Base-by-base conservation (phyloP, 2,329 filamentous ascomycete species). In the Paraphoma chrysanthemicola region DNA sequence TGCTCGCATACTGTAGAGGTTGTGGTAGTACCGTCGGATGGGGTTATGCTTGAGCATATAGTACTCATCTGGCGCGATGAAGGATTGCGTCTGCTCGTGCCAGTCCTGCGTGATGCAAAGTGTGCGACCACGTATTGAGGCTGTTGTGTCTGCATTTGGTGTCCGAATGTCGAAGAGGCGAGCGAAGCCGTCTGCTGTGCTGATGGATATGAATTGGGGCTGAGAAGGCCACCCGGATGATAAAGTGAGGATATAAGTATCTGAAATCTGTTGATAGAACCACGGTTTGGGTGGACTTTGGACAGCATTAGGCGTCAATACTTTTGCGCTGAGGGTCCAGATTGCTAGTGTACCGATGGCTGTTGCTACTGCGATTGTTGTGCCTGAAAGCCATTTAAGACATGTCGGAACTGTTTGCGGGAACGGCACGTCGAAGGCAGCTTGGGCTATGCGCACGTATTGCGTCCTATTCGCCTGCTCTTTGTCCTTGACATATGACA, bases 311-410 rank as follows among this genome's bases (percentile, higher is more conserved):
- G 43, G 11, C 16, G 43, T 43, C 29, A 57, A 44, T 28, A 72
- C 62, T 7, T 59, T 70, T 38, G 78, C 70, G 39, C 74, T 66
- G 50, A 80, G 75, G 2, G 77, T 82, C 79, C 82, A 88, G 23
- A 87, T 72, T 4, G 80, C 82, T 4, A 88, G 73, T 52, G 78
- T 83, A 3, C 86, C 87, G 61, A 85, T 82, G 7, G 86, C 81
- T 51, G 82, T 84, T 30, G 82, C 84, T 17, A 83, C 82, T 3
- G 82, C 82, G 51, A 89, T 73, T 39, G 85, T 81, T 12, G 77
- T 82, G 2, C 80, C 78, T 10, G 84, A 86, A 12, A 88, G 72
- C 85, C 86, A 89, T 16, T 81, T 74, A 11, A 88, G 59, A 57
- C 79, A 83, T 8, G 85, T 86, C 60, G 81, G 87, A 3, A 88